Evolutionary conservation across 768 basidiomycete genomes (phyloP).

Genomic region (Podaxis sp.): DNA sequence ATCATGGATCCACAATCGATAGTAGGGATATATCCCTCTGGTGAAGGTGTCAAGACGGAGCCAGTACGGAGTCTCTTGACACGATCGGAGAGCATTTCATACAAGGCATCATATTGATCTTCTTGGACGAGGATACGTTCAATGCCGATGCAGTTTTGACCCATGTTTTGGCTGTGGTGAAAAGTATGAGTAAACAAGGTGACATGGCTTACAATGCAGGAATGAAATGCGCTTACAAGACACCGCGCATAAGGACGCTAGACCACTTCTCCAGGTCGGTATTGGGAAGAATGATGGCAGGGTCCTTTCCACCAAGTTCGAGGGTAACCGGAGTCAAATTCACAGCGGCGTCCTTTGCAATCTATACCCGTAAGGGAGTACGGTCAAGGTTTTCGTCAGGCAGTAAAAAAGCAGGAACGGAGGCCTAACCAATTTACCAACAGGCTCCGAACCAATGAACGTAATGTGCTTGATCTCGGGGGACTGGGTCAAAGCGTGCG

Average conservation of each 20-base stretch:
- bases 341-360: constrained; percentile 81
- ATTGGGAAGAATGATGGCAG: constrained; percentile 82
- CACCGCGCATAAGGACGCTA: constrained; percentile 85
- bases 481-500: constrained; percentile 76
- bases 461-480: constrained; percentile 90
- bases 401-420: constrained; percentile 2
- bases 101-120: constrained; percentile 74
- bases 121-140: constrained; percentile 89
- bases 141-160: constrained; percentile 97
- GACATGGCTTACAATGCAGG: neutral
- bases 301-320: constrained; percentile 95
- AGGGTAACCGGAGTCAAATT: constrained; percentile 90
- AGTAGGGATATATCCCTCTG: constrained; percentile 68
- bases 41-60: constrained; percentile 64
- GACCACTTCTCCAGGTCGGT: constrained; percentile 82
- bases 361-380: constrained; percentile 36
- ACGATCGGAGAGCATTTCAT: constrained; percentile 62
- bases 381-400: neutral
- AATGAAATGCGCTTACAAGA: constrained; percentile 65
- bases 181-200: neutral
- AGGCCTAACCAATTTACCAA: constrained; percentile 65
- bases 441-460: constrained; percentile 82
- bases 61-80: constrained; percentile 73
- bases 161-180: constrained; percentile 74
- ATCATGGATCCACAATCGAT: constrained; percentile 93